Evolutionary conservation across 1,284 basidiomycete species (phyloP), one percentile per base, ranked within the genome.

Genomic region (Austropuccinia psidii): DNA sequence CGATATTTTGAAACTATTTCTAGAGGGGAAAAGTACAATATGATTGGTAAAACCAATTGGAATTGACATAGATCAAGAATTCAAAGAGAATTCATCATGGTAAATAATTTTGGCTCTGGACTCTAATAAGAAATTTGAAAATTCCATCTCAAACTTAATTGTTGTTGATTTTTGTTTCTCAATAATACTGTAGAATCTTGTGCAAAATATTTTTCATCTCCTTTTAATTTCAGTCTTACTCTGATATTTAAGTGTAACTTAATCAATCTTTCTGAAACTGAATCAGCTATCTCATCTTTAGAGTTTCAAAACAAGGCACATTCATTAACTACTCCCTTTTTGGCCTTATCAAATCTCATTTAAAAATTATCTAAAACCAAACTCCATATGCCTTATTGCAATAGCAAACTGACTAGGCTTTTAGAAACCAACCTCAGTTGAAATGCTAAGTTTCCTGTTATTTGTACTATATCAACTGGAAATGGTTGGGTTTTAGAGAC

Each of bases 211-310:
- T 77, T 77, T 45, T 76, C 76, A 15, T 74, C 73, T 8, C 79
- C 78, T 0, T 80, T 81, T 0, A 77, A 77, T 4, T 81, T 79
- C 27, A 54, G 31, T 21, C 64, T 50, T 4, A 72, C 57, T 0
- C 70, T 65, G 65, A 57, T 73, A 37, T 77, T 76, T 73, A 76
- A 79, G 72, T 78, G 91, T 85, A 90, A 87, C 80, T 84, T 96
- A 55, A 94, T 96, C 76, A 94, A 98, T 84, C 84, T 98, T n/a
- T 95, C 95, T 55, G 95, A 95, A 0, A 94, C 91, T 0, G 95
- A 98, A 80, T 93, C 90, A 80, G 93, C 93, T 2, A 95, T 93
- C 1, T 90, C 89, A 8, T 91, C 94, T 81, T 93, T 91, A 80
- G 92, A 95, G 74, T 84, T 93, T 66, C 91, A 92, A 29, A 85